Base-by-base conservation (phyloP, 2,329 filamentous ascomycete genomes). In the Colletotrichum tropicicola region DNA sequence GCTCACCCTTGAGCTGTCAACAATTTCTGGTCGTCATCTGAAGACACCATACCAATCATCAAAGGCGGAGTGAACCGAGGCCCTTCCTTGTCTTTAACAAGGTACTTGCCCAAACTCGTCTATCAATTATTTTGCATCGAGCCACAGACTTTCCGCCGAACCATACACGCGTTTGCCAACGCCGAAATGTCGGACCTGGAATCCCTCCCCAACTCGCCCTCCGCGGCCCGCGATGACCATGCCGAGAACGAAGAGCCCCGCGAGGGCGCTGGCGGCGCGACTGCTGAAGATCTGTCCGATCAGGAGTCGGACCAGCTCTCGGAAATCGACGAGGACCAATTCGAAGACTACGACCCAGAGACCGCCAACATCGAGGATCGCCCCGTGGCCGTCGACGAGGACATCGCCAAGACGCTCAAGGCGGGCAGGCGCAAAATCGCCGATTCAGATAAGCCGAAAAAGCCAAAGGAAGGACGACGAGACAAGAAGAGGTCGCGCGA, bases 401-500 rank as follows among this genome's bases (percentile, higher is more conserved):
- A 90, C 68, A 83, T 87, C 58, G 87, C 87, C 6, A 84, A 85
- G 60, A 89, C 87, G 3, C 77, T 91, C 30, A 91, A 91, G 74
- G 87, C 87, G 0, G 83, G 83, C n/a, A 90, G 89, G 77, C 79
- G 88, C 63, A 91, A 90, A 79, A 86, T 92, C 61, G 73, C 83
- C 8, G 90, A 87, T 32, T 89, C 89, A 54, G 87, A 86, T 28
- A 84, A 85, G 51, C 78, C 83, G 44, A 92, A 91, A 78, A 96
- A 93, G 79, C 91, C 92, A 56, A 89, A 91, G 75, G 91, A 89
- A 72, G 89, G 88, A n/a, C 85, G 89, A 53, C 85, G 90, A 71
- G 90, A 90, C 69, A 92, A 92, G 78, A 89, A 90, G 75, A 80
- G 86, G 48, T 79, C 83, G 51, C 79, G 79, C 39, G 83, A 85